Percentiles rank a stretch among this genome's conserved stretches.
Evolutionary conservation across 106 monocot genomes (phyloP).

Genomic region (Apostasia shenzhenica): DNA sequence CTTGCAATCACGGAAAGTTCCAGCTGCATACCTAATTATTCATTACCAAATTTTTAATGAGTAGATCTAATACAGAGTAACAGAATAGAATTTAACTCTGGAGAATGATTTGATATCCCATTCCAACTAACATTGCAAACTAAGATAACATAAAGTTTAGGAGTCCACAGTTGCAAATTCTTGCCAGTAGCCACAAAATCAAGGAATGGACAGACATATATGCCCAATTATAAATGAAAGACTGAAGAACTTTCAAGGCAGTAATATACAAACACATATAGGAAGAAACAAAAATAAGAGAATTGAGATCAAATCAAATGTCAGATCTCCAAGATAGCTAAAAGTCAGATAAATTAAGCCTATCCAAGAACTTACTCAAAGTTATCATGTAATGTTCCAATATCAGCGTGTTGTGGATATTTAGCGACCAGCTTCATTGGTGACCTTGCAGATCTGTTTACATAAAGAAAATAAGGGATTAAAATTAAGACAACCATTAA

Average conservation of each 20-base stretch:
- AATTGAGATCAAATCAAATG: not conserved
- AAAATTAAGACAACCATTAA: conserved; percentile 3
- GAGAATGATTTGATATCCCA: too few relatives aligned
- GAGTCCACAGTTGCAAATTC: too few relatives aligned
- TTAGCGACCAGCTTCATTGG: conserved; percentile 64
- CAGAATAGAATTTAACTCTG: too few relatives aligned
- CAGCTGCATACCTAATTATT: conserved; percentile 55
- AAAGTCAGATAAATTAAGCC: conserved; percentile 4
- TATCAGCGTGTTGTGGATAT: conserved; percentile 56
- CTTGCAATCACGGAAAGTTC: conserved; percentile 69
- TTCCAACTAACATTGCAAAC: too few relatives aligned
- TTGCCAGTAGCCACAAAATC: too few relatives aligned
- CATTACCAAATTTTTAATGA: too few relatives aligned
- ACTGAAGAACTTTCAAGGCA: not conserved
- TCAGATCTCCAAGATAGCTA: not conserved
- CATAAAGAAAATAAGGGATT: not conserved
- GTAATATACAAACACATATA: not conserved
- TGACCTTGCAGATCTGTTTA: conserved; percentile 62
- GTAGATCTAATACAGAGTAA: not conserved
- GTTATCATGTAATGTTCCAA: conserved; percentile 90
- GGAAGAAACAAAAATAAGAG: not conserved
- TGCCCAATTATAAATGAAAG: too few relatives aligned
- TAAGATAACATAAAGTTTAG: too few relatives aligned
- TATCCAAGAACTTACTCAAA: conserved; percentile 61
- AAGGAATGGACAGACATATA: too few relatives aligned